Base-by-base conservation (phyloP, 2,329 filamentous ascomycete species). In the Aspergillus arachidicola region DNA sequence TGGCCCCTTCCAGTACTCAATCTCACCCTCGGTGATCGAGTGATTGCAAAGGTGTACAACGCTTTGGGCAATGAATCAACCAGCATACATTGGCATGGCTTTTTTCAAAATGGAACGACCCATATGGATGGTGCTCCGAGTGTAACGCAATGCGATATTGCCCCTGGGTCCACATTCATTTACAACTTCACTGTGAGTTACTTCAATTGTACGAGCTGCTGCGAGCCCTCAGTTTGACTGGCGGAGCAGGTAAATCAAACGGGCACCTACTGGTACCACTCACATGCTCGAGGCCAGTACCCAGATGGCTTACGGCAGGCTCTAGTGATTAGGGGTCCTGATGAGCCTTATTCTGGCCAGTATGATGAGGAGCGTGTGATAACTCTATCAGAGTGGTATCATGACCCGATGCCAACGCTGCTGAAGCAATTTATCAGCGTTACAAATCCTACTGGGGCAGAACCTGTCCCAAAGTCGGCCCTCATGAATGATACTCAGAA, bases 81-180 rank as follows among this genome's bases (percentile, higher is more conserved):
- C 10, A 86, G 84, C 43, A 81, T 94, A 6, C 91, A 94, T 73
- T 94, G 91, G 75, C 91, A 94, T 68, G 91, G 91, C 19, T 83
- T 94, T 66, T 92, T 87, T 72, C 90, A 93, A 72, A 91, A 91
- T 68, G 90, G 89, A 12, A 91, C 90, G 0, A 91, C 87, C 63
- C 83, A 84, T 61, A 91, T 92, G 88, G 91, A 94, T 70, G 91
- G 91, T 0, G 85, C 89, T 1, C 82, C 87, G 0, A 89, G 86
- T 41, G 83, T 91, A 6, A 89, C 86, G 0, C 90, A 91, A 72
- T 91, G 89, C 65, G 83, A 85, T 0, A 89, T 93, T 54, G 82
- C 86, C 0, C 87, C 90, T 0, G 87, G 86, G 1, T 78, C 82
- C 2, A 85, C 80, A 1, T 89, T 90, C 65, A 87, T 84, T 0